Evolutionary conservation across 495 filamentous ascomycete genomes (phyloP).

Genomic region (Penicillium flavigenum): DNA sequence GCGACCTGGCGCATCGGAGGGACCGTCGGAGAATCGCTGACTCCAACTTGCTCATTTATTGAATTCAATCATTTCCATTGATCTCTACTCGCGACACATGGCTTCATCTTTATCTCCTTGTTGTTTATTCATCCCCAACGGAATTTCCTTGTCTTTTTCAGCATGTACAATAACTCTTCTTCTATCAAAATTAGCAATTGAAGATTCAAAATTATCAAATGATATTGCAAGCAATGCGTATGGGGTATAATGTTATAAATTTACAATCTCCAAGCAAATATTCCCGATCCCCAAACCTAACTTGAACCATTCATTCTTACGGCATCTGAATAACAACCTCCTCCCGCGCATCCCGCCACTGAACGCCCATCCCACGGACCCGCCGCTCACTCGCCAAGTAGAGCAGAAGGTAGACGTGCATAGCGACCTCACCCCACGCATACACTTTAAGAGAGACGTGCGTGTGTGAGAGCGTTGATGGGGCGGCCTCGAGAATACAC

Average conservation of each 20-base stretch:
- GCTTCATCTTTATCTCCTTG: conserved; percentile 3
- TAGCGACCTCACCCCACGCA: conserved; percentile 63
- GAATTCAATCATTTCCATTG: neutral
- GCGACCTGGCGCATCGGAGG: conserved; percentile 15
- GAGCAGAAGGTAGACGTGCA: conserved; percentile 63
- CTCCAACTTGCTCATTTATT: conserved; percentile 9
- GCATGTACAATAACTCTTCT: conserved; percentile 26
- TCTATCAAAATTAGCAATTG: conserved; percentile 8
- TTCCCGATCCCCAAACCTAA: neutral
- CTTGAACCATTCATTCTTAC: neutral
- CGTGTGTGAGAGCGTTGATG: neutral
- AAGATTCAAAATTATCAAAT: conserved; percentile 2
- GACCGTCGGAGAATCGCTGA: neutral
- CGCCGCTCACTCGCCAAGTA: conserved; percentile 61
- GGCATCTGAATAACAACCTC: conserved; percentile 49
- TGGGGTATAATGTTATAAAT: neutral
- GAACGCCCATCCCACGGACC: conserved; percentile 50
- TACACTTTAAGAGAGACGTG: conserved; percentile 53
- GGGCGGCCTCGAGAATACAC: conserved; percentile 38
- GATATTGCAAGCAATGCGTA: neutral
- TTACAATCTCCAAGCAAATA: neutral
- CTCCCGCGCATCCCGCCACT: conserved; percentile 61
- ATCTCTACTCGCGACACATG: conserved; percentile 4
- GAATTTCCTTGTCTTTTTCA: conserved; percentile 4
- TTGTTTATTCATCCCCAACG: conserved; percentile 1